Evolutionary conservation across 108 stramenopile species (phyloP), one percentile per base, ranked within the genome.

Genomic region (Fistulifera solaris): DNA sequence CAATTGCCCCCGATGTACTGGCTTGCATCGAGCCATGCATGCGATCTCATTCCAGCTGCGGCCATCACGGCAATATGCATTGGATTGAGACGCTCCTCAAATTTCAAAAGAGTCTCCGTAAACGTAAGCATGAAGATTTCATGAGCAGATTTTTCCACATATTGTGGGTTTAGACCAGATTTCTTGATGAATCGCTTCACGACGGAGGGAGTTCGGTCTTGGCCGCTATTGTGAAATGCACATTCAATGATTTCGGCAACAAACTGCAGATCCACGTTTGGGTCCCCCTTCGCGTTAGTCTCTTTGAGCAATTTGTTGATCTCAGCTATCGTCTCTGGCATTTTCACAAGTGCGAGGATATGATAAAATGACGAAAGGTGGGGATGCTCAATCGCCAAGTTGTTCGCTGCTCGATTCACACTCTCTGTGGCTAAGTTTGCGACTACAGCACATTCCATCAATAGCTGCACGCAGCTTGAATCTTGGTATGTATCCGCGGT

Each of bases 341-440:
- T 8, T 8, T 46, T 46, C 21, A 22, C 44, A 6, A 51, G 26
- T 23, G 50, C 22, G 6, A 51, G 26, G 23, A 51, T 12, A 26
- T 51, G 50, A 27, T 51, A 51, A 27, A 51, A 51, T n/a, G 55
- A 40, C 55, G 27, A 40, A 6, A 56, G 23, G 13, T 56, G 38
- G 7, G 55, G 55, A 40, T 56, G 55, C 7, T 42, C 38, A 35
- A 35, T 6, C 39, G 38, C 38, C 44, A 56, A 6, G 3, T 35
- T 6, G 15, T 56, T 56, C 38, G 40, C 55, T 8, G 35, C 55
- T 16, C 16, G 28, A 22, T 5, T 3, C n/a, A 56, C 38, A 16
- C n/a, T 56, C n/a, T 56, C 55, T 38, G 39, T 56, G 6, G 55
- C 55, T 5, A 40, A 3, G 41, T 56, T 56, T 7, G 55, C 13